These are phyloP conservation scores for Populus simonii DNA, from an alignment of 345 rosid species.

Conservation along the genomic window DNA sequence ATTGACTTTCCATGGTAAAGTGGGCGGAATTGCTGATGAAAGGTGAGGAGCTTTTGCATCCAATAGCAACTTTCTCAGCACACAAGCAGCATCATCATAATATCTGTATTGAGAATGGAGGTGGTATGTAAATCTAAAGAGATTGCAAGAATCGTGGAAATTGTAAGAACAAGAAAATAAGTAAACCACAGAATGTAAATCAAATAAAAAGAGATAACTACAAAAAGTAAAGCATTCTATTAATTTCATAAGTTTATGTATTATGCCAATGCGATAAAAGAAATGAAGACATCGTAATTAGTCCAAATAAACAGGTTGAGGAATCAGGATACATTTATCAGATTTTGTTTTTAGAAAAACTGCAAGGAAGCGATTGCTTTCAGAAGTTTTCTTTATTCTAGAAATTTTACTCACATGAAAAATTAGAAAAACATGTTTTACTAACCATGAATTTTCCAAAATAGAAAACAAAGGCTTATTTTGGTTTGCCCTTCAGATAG, in stretches of 20 bases:
- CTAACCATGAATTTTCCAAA: background rate
- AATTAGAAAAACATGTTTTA: background rate
- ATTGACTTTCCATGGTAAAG: constrained; percentile 88
- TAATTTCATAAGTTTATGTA: background rate
- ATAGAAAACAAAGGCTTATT: background rate
- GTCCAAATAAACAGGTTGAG: background rate
- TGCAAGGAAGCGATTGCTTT: background rate
- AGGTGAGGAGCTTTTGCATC: constrained; percentile 99
- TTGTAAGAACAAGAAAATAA: background rate
- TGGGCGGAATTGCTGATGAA: constrained; percentile 85
- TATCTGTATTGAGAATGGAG: constrained; percentile 48
- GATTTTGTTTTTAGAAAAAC: background rate
- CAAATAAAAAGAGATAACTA: background rate
- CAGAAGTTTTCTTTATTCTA: background rate
- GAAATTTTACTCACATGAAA: background rate
- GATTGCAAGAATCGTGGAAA: background rate
- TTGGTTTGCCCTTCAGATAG: background rate
- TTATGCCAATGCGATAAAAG: background rate
- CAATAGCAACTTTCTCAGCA: constrained; percentile 87
- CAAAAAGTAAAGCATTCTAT: background rate
- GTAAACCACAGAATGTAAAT: background rate
- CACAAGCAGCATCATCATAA: constrained; percentile 98
- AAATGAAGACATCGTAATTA: background rate
- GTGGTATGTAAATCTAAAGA: background rate
- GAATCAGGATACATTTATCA: background rate